These are phyloP conservation scores for Parietaria judaica DNA, from an alignment of 306 rosid genomes.

Conservation along the genomic window DNA sequence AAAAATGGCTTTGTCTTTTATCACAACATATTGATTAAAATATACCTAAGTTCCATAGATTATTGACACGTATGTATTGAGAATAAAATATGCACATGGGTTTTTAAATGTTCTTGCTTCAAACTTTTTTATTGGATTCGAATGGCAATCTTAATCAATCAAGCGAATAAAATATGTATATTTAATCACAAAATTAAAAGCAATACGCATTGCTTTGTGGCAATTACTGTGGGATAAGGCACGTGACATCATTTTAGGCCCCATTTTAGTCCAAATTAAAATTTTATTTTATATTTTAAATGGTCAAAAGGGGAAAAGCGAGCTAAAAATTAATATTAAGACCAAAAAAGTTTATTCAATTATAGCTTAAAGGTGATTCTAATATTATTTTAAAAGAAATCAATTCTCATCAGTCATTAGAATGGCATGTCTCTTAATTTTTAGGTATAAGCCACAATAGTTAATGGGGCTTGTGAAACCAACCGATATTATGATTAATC, in stretches of 20 bases:
- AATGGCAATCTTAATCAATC: background rate
- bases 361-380: too few species aligned
- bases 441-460: background rate
- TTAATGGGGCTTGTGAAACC: conserved; percentile 1
- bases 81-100: background rate
- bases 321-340: too few species aligned
- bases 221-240: conserved; percentile 12
- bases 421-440: background rate
- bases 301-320: background rate
- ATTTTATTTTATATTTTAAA: background rate
- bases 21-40: too few species aligned
- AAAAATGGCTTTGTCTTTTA: background rate
- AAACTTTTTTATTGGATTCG: conserved; percentile 12
- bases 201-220: conserved; percentile 1
- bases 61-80: background rate
- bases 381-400: background rate
- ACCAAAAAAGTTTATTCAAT: too few species aligned
- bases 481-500: conserved; percentile 6
- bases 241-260: conserved; percentile 7
- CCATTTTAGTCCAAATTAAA: background rate
- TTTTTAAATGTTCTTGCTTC: background rate
- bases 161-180: background rate
- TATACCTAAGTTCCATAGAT: background rate
- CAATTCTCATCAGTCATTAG: conserved; percentile 5
- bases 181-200: background rate